Conservation (phyloP, 768 basidiomycete species). For the Tremella mesenterica region DNA sequence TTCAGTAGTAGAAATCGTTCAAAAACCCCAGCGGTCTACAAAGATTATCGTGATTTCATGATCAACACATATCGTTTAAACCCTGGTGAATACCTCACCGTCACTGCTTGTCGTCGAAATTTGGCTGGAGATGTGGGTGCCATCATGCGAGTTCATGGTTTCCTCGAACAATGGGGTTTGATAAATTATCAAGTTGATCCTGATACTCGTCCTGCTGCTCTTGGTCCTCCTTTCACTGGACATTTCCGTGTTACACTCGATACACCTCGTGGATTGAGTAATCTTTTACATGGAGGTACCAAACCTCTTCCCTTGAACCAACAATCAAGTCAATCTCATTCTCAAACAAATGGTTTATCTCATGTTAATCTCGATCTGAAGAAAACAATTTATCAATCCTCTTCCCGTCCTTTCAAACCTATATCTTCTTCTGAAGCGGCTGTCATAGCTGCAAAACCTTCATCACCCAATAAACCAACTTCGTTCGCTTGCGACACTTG, state of each 20-base stretch:
- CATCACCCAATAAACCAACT: constrained; percentile 48
- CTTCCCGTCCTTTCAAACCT: constrained; percentile 63
- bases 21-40: constrained; percentile 95
- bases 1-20: constrained; percentile 90
- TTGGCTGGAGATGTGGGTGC: constrained; percentile 96
- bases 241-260: constrained; percentile 97
- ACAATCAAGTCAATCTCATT: constrained; percentile 28
- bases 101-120: constrained; percentile 92
- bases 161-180: constrained; percentile 97
- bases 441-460: constrained; percentile 45
- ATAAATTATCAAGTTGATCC: constrained; percentile 99
- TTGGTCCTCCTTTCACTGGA: constrained; percentile 95
- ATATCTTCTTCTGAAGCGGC: constrained; percentile 62
- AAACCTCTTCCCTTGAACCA: constrained; percentile 49
- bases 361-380: constrained; percentile 65
- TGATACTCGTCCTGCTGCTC: constrained; percentile 82
- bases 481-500: constrained; percentile 83
- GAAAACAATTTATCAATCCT: constrained; percentile 76
- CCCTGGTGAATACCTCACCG: constrained; percentile 89
- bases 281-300: constrained; percentile 58
- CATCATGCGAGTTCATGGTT: constrained; percentile 97
- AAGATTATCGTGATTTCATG: constrained; percentile 99
- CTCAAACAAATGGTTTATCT: constrained; percentile 35
- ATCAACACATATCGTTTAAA: constrained; percentile 93
- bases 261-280: constrained; percentile 89